Evolutionary conservation across 371 early-diverging fungal genomes (phyloP).

Genomic region (Capniomyces stellatus): DNA sequence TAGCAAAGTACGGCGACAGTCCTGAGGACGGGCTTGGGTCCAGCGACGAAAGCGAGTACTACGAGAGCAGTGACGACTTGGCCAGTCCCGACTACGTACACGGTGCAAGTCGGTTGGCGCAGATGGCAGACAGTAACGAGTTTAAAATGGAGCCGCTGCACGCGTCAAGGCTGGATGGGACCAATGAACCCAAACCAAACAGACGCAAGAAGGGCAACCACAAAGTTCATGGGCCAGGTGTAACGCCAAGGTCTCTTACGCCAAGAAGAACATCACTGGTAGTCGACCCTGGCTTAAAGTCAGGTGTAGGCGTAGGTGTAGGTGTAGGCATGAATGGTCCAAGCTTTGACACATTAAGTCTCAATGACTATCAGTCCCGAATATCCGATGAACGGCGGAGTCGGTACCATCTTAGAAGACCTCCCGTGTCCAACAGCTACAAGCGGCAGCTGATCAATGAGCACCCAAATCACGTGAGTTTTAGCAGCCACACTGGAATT

Average conservation of each 20-base stretch:
- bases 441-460: constrained; percentile 9
- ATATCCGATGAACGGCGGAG: background rate
- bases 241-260: background rate
- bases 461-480: constrained; percentile 23
- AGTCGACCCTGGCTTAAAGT: background rate
- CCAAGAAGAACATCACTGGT: background rate
- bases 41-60: background rate
- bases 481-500: constrained; percentile 25
- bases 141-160: constrained; percentile 6
- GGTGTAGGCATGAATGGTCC: background rate
- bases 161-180: background rate
- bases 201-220: background rate
- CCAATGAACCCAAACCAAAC: too few species aligned
- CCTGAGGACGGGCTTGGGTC: constrained; percentile 2
- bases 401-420: background rate
- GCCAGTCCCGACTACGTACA: background rate
- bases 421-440: constrained; percentile 9
- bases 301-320: background rate
- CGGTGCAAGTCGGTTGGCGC: constrained; percentile 2
- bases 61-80: background rate
- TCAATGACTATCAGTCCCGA: background rate
- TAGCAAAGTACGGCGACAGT: constrained; percentile 16
- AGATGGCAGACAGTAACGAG: constrained; percentile 3
- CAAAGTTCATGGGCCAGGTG: background rate
- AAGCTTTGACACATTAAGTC: background rate